These are phyloP conservation scores for Macadamia integrifolia DNA, from an alignment of 164 flowering plant species.

Conservation along the genomic window DNA sequence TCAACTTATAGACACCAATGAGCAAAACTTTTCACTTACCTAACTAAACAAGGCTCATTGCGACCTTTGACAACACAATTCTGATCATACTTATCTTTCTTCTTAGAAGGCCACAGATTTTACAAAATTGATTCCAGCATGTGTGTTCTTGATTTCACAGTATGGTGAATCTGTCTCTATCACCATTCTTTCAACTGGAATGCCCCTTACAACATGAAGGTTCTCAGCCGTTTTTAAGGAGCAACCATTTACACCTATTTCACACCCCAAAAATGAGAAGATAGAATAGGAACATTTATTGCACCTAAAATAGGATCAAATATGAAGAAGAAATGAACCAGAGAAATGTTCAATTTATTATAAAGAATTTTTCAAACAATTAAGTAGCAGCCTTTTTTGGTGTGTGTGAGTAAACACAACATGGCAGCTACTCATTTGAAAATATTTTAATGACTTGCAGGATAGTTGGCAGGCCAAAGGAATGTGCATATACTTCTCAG, in stretches of 20 bases:
- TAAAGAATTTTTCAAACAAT: too few relatives aligned
- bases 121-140: constrained; percentile 80
- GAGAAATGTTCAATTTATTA: neutral
- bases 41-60: constrained; percentile 90
- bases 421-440: too few relatives aligned
- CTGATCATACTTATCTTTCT: constrained; percentile 87
- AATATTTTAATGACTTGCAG: too few relatives aligned
- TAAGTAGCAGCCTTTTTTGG: too few relatives aligned
- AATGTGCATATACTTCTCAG: too few relatives aligned
- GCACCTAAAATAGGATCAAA: neutral
- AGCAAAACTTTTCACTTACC: constrained; percentile 40
- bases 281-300: neutral
- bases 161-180: constrained; percentile 99
- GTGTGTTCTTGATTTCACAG: constrained; percentile 91
- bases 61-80: constrained; percentile 81
- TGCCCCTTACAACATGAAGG: constrained; percentile 73
- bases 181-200: constrained; percentile 89
- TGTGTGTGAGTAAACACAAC: too few relatives aligned
- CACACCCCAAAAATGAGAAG: constrained; percentile 7
- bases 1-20: neutral
- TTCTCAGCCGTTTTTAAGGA: constrained; percentile 83
- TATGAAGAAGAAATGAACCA: neutral
- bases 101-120: constrained; percentile 91
- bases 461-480: too few relatives aligned
- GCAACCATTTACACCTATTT: constrained; percentile 90